These are phyloP conservation scores for Solanum neorickii DNA, from an alignment of 257 asterid species.

Conservation along the genomic window DNA sequence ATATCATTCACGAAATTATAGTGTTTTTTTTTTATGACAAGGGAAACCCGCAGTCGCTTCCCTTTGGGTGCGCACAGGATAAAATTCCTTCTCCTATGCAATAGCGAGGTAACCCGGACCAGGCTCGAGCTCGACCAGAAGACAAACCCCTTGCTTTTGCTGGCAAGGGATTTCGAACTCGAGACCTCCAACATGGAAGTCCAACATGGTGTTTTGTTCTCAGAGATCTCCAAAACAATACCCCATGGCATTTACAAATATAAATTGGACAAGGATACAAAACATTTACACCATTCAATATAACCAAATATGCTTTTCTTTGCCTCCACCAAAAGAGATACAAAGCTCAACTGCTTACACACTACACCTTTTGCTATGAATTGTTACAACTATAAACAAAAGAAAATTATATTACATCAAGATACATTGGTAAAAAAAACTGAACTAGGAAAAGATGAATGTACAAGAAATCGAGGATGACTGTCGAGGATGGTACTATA, in stretches of 20 bases:
- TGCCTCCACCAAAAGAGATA: slow-evolving; percentile 11
- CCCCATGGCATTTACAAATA: background rate
- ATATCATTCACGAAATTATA: background rate
- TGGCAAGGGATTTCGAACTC: too few species aligned
- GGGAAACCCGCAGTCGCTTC: too few species aligned
- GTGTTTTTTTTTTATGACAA: too few species aligned
- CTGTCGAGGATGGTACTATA: background rate
- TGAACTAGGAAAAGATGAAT: slow-evolving; percentile 8
- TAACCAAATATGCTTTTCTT: background rate
- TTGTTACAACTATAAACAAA: background rate
- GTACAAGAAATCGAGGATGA: slow-evolving; percentile 25
- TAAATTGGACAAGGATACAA: background rate
- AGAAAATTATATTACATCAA: slow-evolving; percentile 7
- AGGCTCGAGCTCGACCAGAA: too few species aligned
- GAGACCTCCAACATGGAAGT: too few species aligned
- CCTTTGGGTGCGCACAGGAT: too few species aligned
- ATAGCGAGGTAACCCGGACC: too few species aligned
- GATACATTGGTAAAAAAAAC: background rate
- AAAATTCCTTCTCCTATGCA: too few species aligned
- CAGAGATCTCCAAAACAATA: background rate
- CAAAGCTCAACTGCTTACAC: background rate
- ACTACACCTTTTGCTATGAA: background rate
- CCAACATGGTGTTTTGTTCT: background rate
- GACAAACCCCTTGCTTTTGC: too few species aligned
- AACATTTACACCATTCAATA: background rate